Percentiles rank a stretch among this genome's conserved stretches.
Conservation (phyloP, 805 yeast genomes). For the Candida nanaspora region DNA sequence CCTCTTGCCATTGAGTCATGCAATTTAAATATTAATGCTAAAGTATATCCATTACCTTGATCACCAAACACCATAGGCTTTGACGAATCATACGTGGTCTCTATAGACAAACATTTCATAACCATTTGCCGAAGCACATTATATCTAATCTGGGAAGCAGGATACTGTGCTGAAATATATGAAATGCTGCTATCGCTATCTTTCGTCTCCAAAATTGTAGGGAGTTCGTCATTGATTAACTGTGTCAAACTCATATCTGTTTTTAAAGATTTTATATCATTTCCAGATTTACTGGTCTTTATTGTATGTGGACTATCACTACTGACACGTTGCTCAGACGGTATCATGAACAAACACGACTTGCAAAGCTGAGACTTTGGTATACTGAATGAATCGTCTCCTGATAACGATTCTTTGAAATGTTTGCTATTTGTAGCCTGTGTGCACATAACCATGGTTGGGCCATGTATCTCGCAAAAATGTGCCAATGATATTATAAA, state of each 20-base stretch:
- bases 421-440: conserved; percentile 27
- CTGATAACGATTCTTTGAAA: not conserved
- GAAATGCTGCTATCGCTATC: conserved; percentile 10
- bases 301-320: not conserved
- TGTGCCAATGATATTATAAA: conserved; percentile 56
- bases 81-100: conserved; percentile 50
- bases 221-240: not conserved
- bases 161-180: conserved; percentile 56
- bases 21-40: conserved; percentile 53
- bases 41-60: conserved; percentile 49
- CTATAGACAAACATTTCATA: conserved; percentile 60
- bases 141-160: conserved; percentile 42
- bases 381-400: conserved; percentile 33
- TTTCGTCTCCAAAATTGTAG: conserved; percentile 22
- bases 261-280: not conserved
- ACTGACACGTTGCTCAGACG: conserved; percentile 20
- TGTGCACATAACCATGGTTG: conserved; percentile 57
- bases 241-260: not conserved
- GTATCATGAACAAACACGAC: conserved; percentile 52
- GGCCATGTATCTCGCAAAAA: conserved; percentile 77
- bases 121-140: conserved; percentile 52
- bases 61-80: conserved; percentile 63
- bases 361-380: conserved; percentile 35
- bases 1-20: conserved; percentile 66
- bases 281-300: not conserved